Evolutionary conservation across 202 grass and related monocot species (phyloP).

Genomic region (Cymbopogon flexuosus): DNA sequence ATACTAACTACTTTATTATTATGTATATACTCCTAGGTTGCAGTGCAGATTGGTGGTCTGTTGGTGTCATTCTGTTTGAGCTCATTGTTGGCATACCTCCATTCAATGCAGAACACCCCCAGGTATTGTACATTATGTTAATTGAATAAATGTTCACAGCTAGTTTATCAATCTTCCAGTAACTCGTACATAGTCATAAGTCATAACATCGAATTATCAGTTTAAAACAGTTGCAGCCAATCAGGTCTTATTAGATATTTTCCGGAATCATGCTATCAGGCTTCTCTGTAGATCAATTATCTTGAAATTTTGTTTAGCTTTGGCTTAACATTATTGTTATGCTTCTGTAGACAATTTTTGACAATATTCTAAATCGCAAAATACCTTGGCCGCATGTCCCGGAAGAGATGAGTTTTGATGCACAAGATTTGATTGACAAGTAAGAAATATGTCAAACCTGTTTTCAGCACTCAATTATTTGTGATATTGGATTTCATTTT

Average conservation of each 20-base stretch:
- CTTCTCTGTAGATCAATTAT: slow-evolving; percentile 23
- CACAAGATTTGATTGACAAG: slow-evolving; percentile 92
- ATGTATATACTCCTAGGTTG: slow-evolving; percentile 56
- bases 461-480: slow-evolving; percentile 27
- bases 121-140: slow-evolving; percentile 51
- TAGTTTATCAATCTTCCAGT: background rate
- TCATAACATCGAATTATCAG: background rate
- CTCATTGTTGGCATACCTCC: slow-evolving; percentile 99
- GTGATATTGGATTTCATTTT: slow-evolving; percentile 26
- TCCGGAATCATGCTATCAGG: slow-evolving; percentile 4
- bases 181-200: background rate
- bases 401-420: slow-evolving; percentile 87
- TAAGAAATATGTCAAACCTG: slow-evolving; percentile 48
- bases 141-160: slow-evolving; percentile 8
- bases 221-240: background rate
- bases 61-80: slow-evolving; percentile 98
- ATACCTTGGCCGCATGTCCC: slow-evolving; percentile 95
- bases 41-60: slow-evolving; percentile 99
- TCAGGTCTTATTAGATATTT: background rate
- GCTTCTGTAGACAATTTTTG: slow-evolving; percentile 89
- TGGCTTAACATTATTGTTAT: slow-evolving; percentile 36
- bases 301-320: slow-evolving; percentile 20
- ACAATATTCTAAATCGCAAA: slow-evolving; percentile 99
- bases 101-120: slow-evolving; percentile 95
- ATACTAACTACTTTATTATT: slow-evolving; percentile 13